These are phyloP conservation scores for Suaeda aralocaspica DNA, from an alignment of 148 eudicot genomes.

Conservation along the genomic window DNA sequence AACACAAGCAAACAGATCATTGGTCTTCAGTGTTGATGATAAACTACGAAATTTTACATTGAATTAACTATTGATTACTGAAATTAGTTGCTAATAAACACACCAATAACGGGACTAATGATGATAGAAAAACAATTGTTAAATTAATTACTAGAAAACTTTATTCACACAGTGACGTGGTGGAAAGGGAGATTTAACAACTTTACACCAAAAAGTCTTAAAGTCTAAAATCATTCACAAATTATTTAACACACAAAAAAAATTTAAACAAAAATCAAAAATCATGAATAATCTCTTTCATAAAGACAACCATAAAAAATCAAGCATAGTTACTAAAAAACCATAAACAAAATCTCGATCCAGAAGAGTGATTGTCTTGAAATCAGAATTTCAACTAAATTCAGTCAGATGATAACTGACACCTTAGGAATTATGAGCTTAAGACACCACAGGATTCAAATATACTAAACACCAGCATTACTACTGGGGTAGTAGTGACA, in stretches of 20 bases:
- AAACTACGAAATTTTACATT: neutral
- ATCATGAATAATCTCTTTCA: too few species aligned
- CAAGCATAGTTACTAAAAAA: neutral
- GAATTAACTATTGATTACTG: neutral
- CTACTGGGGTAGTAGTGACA: too few species aligned
- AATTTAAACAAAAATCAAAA: neutral
- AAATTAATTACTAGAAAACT: neutral
- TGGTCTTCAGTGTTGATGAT: too few species aligned
- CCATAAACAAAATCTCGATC: neutral
- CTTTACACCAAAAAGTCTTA: too few species aligned
- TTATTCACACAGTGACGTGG: neutral
- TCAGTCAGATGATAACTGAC: too few species aligned
- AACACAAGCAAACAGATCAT: too few species aligned
- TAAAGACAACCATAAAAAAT: neutral
- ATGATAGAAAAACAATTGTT: neutral
- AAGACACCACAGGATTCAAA: too few species aligned
- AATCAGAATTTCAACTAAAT: too few species aligned
- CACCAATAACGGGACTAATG: neutral
- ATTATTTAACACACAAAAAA: neutral
- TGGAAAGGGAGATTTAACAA: too few species aligned
- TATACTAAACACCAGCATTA: too few species aligned
- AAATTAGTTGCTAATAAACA: neutral
- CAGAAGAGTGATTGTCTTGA: too few species aligned
- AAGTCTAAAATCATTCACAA: neutral
- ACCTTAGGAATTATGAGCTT: too few species aligned